Conservation (phyloP, 306 rosid genomes). For the Sicyos baderoa region DNA sequence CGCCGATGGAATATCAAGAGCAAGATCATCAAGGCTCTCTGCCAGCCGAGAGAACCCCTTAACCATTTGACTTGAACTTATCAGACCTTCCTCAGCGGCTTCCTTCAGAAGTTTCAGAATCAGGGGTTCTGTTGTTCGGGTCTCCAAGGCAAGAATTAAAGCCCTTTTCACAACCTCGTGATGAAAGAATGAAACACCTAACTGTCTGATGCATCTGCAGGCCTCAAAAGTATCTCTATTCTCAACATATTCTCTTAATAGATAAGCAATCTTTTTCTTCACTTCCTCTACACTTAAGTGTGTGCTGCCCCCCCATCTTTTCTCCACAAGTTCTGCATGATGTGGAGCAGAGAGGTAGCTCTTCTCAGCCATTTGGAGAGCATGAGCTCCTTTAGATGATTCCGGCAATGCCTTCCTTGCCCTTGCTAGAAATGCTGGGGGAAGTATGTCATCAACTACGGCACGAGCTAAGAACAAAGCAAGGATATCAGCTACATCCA, state of each 20-base stretch:
- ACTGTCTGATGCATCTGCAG: slow-evolving; percentile 84
- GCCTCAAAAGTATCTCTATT: slow-evolving; percentile 81
- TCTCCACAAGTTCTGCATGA: slow-evolving; percentile 96
- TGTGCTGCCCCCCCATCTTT: slow-evolving; percentile 98
- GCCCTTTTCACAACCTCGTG: slow-evolving; percentile 99
- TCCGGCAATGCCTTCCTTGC: slow-evolving; percentile 80
- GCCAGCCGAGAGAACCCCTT: slow-evolving; percentile 88
- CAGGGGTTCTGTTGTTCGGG: slow-evolving; percentile 49
- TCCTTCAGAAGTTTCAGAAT: slow-evolving; percentile 72
- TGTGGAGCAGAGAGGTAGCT: slow-evolving; percentile 98
- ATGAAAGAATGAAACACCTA: slow-evolving; percentile 91
- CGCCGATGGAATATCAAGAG: slow-evolving; percentile 92
- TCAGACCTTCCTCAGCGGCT: slow-evolving; percentile 88
- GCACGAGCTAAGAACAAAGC: slow-evolving; percentile 96
- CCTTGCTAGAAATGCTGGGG: slow-evolving; percentile 82
- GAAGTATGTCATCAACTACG: slow-evolving; percentile 93
- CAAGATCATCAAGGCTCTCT: slow-evolving; percentile 94
- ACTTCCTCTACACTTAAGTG: slow-evolving; percentile 91
- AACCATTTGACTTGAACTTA: slow-evolving; percentile 95
- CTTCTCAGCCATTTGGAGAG: slow-evolving; percentile 73
- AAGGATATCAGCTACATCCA: slow-evolving; percentile 85
- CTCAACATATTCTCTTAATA: slow-evolving; percentile 71
- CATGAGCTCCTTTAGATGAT: slow-evolving; percentile 83
- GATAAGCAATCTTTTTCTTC: slow-evolving; percentile 77
- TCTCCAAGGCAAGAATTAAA: slow-evolving; percentile 81